These are phyloP conservation scores for Paraconiothyrium brasiliense DNA, from an alignment of 2,329 filamentous ascomycete genomes.

Conservation along the genomic window DNA sequence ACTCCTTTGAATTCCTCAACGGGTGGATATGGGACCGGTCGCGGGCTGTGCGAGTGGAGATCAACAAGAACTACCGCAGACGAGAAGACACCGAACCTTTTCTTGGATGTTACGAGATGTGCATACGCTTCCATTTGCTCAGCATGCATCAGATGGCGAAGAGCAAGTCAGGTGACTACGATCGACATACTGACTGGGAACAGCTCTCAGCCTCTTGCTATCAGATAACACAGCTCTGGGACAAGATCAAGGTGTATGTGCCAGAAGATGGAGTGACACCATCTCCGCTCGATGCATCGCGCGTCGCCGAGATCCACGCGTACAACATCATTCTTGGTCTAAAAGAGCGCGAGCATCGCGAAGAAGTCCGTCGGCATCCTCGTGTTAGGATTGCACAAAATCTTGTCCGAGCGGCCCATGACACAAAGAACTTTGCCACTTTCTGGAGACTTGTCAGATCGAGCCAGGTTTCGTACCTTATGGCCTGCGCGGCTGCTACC, in stretches of 20 bases:
- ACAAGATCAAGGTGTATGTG: slow-evolving; percentile 40
- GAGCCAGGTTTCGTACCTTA: slow-evolving; percentile 65
- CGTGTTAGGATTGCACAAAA: slow-evolving; percentile 66
- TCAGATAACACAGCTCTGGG: slow-evolving; percentile 64
- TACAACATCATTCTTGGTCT: slow-evolving; percentile 64
- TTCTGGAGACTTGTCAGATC: slow-evolving; percentile 68
- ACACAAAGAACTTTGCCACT: slow-evolving; percentile 65
- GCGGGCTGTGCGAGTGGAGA: slow-evolving; percentile 70
- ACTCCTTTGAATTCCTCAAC: slow-evolving; percentile 60
- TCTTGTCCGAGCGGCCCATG: slow-evolving; percentile 64
- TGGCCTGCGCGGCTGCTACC: slow-evolving; percentile 71
- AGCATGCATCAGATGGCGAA: slow-evolving; percentile 65
- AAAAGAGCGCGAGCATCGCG: slow-evolving; percentile 59
- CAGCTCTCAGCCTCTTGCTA: slow-evolving; percentile 71
- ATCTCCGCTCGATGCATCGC: neutral
- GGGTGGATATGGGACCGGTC: slow-evolving; percentile 74
- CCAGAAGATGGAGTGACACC: slow-evolving; percentile 62
- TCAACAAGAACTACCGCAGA: slow-evolving; percentile 67
- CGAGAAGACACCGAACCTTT: slow-evolving; percentile 63
- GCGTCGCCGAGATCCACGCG: slow-evolving; percentile 66
- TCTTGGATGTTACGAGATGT: slow-evolving; percentile 69
- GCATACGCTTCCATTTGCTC: slow-evolving; percentile 70
- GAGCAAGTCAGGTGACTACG: slow-evolving; percentile 56
- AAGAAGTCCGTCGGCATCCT: slow-evolving; percentile 61
- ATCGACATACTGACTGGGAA: slow-evolving; percentile 68